Base-by-base conservation (phyloP, 2,329 filamentous ascomycete species). In the Stachybotrys echinatus region DNA sequence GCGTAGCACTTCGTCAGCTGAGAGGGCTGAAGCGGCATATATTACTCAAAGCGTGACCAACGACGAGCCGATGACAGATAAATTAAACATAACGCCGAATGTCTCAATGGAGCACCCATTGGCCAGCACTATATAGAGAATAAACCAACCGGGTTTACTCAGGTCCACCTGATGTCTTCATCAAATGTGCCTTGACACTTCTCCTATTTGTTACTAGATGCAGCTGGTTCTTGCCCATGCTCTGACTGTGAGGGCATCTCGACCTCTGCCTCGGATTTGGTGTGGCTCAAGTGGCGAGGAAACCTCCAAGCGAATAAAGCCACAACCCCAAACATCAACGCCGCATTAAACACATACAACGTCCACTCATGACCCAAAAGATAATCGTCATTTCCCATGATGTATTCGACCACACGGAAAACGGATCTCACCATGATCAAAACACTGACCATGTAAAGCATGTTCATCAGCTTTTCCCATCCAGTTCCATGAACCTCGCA, bases 351-450 rank as follows among this genome's bases (percentile, higher is more conserved):
- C 5, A 66, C 54, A 52, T 69, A 73, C n/a, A 65, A 23, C 17
- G 60, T 58, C 61, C 62, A 66, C 54, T 73, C 70, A 50, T 70
- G 58, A n/a, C 39, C 46, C 14, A 71, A 51, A 1, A 66, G 53
- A 51, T 69, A 72, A 0, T 65, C 68, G 42, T 64, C 52, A 6
- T 62, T 50, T 6, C 67, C 70, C 56, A 65, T 59, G 1, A 57
- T 60, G 56, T 73, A 76, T 58, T 76, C 74, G 18, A 75, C 54
- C 3, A 73, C 63, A 12, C 73, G 66, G 49, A 68, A 73, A 12
- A 72, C 50, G 10, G 67, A 71, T 18, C 72, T 61, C 6, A 71
- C 54, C 42, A 70, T 57, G 20, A 75, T 72, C 38, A 68, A 58
- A 1, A 52, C 45, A 22, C 64, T 68, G 5, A 62, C 59, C 17